Percentiles rank a stretch among this genome's conserved stretches.
These are phyloP conservation scores for Aristolochia contorta DNA, from an alignment of 164 flowering plant species.

Conservation along the genomic window DNA sequence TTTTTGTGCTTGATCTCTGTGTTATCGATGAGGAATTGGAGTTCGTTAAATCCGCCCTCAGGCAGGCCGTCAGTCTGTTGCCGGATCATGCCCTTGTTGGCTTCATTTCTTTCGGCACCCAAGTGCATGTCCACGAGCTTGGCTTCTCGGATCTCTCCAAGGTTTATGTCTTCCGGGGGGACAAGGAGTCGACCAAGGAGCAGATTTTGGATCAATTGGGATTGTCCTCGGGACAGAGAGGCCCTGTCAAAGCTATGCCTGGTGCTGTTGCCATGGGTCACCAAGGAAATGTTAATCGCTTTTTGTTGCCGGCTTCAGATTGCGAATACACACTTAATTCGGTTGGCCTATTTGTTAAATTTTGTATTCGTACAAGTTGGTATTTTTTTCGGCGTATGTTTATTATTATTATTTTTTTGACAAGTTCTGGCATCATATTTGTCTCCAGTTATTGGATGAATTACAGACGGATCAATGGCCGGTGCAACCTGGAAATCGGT, in stretches of 20 bases:
- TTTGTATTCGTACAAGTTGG: background rate
- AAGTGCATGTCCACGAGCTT: slow-evolving; percentile 91
- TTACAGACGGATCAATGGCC: slow-evolving; percentile 91
- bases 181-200: slow-evolving; percentile 70
- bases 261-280: slow-evolving; percentile 29
- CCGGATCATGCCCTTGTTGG: slow-evolving; percentile 91
- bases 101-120: slow-evolving; percentile 81
- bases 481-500: slow-evolving; percentile 58
- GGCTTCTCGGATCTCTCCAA: slow-evolving; percentile 83
- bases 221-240: slow-evolving; percentile 31
- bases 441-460: slow-evolving; percentile 69
- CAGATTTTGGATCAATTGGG: slow-evolving; percentile 92
- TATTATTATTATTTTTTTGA: too few species aligned
- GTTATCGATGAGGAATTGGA: slow-evolving; percentile 84
- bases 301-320: slow-evolving; percentile 81
- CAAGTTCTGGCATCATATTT: background rate
- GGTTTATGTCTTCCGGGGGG: slow-evolving; percentile 79
- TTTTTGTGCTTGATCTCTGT: slow-evolving; percentile 80
- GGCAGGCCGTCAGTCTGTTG: slow-evolving; percentile 60
- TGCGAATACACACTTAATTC: slow-evolving; percentile 71
- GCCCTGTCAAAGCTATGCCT: slow-evolving; percentile 16
- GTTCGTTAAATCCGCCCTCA: slow-evolving; percentile 64
- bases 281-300: slow-evolving; percentile 38
- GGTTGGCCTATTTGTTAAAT: slow-evolving; percentile 25
- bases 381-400: background rate